Percentiles rank a stretch among this genome's conserved stretches.
Evolutionary conservation across 495 filamentous ascomycete genomes (phyloP).

Genomic region (Bryoglossum gracile): DNA sequence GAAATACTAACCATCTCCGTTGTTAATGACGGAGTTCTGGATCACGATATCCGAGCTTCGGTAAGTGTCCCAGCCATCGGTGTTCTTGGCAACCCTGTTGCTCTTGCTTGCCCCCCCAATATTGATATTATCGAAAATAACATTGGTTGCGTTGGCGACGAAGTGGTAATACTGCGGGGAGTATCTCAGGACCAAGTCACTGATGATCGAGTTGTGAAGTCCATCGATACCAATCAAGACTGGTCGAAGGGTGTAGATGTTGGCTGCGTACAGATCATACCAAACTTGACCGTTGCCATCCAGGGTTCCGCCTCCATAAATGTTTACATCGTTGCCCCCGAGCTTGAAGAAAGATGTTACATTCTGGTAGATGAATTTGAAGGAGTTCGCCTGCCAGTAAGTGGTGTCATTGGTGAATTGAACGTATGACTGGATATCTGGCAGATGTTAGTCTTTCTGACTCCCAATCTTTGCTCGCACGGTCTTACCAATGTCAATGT

Average conservation of each 20-base stretch:
- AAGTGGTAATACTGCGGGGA: conserved; percentile 63
- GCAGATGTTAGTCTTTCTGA: conserved; percentile 18
- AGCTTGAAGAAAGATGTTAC: conserved; percentile 62
- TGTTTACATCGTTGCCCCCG: conserved; percentile 59
- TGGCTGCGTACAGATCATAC: conserved; percentile 38
- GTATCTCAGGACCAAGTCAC: conserved; percentile 53
- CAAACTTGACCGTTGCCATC: conserved; percentile 64
- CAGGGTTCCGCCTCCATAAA: conserved; percentile 56
- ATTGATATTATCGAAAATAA: conserved; percentile 59
- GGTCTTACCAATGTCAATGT: conserved; percentile 47
- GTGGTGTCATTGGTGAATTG: conserved; percentile 57
- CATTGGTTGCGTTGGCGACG: conserved; percentile 58
- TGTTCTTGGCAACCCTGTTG: conserved; percentile 53
- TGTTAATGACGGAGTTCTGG: conserved; percentile 60
- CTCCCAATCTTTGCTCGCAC: neutral
- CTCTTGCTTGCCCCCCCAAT: conserved; percentile 50
- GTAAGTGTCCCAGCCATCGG: conserved; percentile 67
- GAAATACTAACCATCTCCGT: conserved; percentile 49
- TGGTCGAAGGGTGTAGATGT: conserved; percentile 51
- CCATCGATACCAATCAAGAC: conserved; percentile 58
- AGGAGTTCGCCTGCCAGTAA: conserved; percentile 59
- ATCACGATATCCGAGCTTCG: conserved; percentile 55
- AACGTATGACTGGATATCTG: conserved; percentile 45
- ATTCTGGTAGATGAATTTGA: conserved; percentile 57
- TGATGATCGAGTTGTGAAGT: conserved; percentile 52